A percentile compares a stretch with the other conserved stretches of the same genome.
Conservation (phyloP, 345 rosid genomes). For the Leavenworthia alabamica region DNA sequence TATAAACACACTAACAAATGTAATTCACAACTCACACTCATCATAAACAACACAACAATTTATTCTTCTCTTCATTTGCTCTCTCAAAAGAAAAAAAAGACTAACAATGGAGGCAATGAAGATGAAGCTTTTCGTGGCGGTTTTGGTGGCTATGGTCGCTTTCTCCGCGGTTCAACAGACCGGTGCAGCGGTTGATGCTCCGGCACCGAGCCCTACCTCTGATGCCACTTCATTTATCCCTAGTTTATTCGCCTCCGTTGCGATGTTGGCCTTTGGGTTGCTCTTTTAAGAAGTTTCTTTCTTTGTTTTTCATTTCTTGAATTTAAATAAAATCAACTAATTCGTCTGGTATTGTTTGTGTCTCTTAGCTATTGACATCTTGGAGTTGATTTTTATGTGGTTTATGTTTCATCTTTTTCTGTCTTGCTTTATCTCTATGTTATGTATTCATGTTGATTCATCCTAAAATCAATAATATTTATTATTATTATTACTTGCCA, state of each 20-base stretch:
- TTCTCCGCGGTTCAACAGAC: slow-evolving; percentile 24
- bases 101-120: slow-evolving; percentile 34
- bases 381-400: slow-evolving; percentile 5
- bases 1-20: slow-evolving; percentile 24
- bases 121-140: slow-evolving; percentile 30
- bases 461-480: slow-evolving; percentile 16
- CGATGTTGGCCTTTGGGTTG: slow-evolving; percentile 22
- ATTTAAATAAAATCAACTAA: slow-evolving; percentile 6
- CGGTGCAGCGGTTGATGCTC: slow-evolving; percentile 28
- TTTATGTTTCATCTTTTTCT: slow-evolving; percentile 2
- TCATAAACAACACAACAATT: not conserved
- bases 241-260: slow-evolving; percentile 20
- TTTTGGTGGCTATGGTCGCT: slow-evolving; percentile 24
- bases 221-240: slow-evolving; percentile 27
- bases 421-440: not conserved
- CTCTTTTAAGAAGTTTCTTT: slow-evolving; percentile 20
- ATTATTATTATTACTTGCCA: not conserved
- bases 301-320: not conserved
- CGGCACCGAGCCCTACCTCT: slow-evolving; percentile 36
- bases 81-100: not conserved
- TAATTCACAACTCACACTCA: slow-evolving; percentile 20
- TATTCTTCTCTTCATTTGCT: slow-evolving; percentile 18
- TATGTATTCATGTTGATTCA: slow-evolving; percentile 18
- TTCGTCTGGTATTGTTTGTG: slow-evolving; percentile 1
- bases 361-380: slow-evolving; percentile 20